Evolutionary conservation across 495 filamentous ascomycete species (phyloP).

Genomic region (Aspergillus affinis): DNA sequence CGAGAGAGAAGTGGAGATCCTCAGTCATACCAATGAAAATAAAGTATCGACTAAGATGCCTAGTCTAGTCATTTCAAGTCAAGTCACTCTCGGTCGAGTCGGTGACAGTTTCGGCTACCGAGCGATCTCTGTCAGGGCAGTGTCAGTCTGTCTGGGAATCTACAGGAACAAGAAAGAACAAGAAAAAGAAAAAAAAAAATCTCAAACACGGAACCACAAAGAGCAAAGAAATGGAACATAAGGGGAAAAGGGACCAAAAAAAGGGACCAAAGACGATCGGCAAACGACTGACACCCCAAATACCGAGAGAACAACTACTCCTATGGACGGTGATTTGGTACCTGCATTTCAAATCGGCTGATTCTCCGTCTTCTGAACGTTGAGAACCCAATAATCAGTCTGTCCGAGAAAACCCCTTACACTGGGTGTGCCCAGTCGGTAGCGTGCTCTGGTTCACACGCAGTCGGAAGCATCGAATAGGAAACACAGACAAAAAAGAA

Average conservation of each 20-base stretch:
- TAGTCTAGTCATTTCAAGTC: too few species aligned
- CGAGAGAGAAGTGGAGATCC: too few species aligned
- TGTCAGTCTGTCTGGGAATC: too few species aligned
- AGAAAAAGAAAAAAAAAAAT: slow-evolving; percentile 1
- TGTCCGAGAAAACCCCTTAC: not conserved
- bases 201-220: too few species aligned
- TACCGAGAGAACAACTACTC: not conserved
- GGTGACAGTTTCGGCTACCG: not conserved
- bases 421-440: not conserved
- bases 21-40: not conserved
- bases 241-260: not conserved
- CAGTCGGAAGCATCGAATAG: too few species aligned
- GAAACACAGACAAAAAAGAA: not conserved
- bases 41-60: not conserved
- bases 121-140: not conserved
- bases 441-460: not conserved
- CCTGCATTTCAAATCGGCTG: not conserved
- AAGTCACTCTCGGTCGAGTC: too few species aligned
- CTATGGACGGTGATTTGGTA: not conserved
- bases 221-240: not conserved
- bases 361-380: too few species aligned
- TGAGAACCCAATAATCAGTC: not conserved
- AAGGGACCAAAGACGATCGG: not conserved
- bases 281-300: not conserved
- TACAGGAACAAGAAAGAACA: not conserved